phyloP scores from a whole-genome alignment of 1,139 yeast species.

The Pichia sp. region DNA sequence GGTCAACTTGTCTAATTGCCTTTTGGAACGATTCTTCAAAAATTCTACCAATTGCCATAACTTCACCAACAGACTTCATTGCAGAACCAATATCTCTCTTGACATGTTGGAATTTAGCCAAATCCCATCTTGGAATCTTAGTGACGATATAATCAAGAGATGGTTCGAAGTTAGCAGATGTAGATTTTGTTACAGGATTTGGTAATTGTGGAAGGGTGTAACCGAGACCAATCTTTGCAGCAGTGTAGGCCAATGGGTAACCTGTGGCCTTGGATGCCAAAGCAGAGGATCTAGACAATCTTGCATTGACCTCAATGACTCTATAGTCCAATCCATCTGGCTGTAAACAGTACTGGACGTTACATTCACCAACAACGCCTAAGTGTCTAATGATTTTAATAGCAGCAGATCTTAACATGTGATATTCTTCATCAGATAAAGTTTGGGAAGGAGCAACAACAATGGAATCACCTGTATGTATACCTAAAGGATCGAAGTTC shows the following conservation, averaged over 20 bases:
- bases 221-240: slow-evolving; percentile 94
- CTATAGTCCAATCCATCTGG: slow-evolving; percentile 94
- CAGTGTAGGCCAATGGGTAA: slow-evolving; percentile 96
- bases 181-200: slow-evolving; percentile 93
- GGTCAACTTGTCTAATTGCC: slow-evolving; percentile 96
- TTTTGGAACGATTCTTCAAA: slow-evolving; percentile 97
- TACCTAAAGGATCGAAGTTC: slow-evolving; percentile 96
- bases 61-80: slow-evolving; percentile 99
- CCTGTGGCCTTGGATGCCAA: slow-evolving; percentile 98
- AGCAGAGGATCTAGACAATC: slow-evolving; percentile 95
- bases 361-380: slow-evolving; percentile 99
- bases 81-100: slow-evolving; percentile 90
- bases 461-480: slow-evolving; percentile 98
- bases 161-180: slow-evolving; percentile 96
- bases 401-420: slow-evolving; percentile 96
- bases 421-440: slow-evolving; percentile 92
- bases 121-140: slow-evolving; percentile 98
- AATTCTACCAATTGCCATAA: slow-evolving; percentile 97
- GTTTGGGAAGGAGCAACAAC: slow-evolving; percentile 99
- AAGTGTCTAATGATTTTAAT: slow-evolving; percentile 94
- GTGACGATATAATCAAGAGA: slow-evolving; percentile 94
- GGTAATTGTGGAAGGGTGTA: slow-evolving; percentile 93
- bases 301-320: slow-evolving; percentile 96
- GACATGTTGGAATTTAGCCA: slow-evolving; percentile 91
- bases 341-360: slow-evolving; percentile 93